A percentile compares a stretch with the other conserved stretches of the same genome.
phyloP scores from a whole-genome alignment of 306 rosid genomes.

The Arachis stenosperma region DNA sequence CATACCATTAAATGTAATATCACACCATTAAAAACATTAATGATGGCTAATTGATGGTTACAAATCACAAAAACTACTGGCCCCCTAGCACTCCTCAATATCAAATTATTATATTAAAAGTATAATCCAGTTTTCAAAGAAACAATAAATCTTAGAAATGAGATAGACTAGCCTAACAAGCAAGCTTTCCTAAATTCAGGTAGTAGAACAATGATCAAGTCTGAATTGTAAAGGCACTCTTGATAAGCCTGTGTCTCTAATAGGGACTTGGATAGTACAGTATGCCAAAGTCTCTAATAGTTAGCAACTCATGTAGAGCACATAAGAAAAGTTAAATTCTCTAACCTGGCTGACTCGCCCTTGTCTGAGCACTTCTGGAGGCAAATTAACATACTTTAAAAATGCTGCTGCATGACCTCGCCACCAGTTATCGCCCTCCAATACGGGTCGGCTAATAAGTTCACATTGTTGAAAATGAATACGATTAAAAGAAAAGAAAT shows the following conservation, averaged over 20 bases:
- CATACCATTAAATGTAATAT: no score
- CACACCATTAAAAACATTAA: no score
- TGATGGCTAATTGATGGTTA: no score
- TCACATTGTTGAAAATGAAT: slow-evolving; percentile 17
- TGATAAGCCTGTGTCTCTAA: not conserved
- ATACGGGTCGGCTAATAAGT: slow-evolving; percentile 66
- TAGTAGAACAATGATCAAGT: not conserved
- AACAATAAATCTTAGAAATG: not conserved
- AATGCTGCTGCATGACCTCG: slow-evolving; percentile 97
- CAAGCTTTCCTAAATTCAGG: slow-evolving; percentile 5
- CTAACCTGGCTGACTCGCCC: slow-evolving; percentile 92
- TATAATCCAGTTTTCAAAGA: not conserved
- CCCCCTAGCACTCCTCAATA: no score
- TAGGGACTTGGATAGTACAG: no score
- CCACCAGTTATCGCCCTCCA: slow-evolving; percentile 97
- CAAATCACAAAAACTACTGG: no score
- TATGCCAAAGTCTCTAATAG: slow-evolving; percentile 18
- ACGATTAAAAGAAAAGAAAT: not conserved
- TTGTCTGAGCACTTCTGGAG: slow-evolving; percentile 77
- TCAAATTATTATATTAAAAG: not conserved
- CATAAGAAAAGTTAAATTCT: slow-evolving; percentile 35
- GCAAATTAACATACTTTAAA: slow-evolving; percentile 66
- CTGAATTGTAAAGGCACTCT: slow-evolving; percentile 4
- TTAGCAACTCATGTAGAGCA: slow-evolving; percentile 28
- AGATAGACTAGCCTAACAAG: slow-evolving; percentile 4